Conservation (phyloP, 2,329 filamentous ascomycete species). For the Blastomyces silverae region DNA sequence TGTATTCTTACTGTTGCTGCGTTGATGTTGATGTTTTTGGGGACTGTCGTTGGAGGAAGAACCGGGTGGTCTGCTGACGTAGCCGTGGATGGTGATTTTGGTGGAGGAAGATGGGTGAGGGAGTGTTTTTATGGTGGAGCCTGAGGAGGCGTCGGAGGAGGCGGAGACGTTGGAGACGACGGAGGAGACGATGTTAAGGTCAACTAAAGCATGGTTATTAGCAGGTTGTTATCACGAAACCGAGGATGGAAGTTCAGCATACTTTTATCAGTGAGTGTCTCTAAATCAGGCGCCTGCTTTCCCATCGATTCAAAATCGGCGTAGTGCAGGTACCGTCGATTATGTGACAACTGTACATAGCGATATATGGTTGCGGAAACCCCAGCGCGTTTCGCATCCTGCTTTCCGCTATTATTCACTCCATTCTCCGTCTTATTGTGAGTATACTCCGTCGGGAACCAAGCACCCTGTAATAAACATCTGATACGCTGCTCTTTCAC, state of each 20-base stretch:
- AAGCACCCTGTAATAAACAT: conserved; percentile 78
- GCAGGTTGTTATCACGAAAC: background rate
- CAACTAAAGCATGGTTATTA: conserved; percentile 46
- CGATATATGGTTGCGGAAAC: conserved; percentile 58
- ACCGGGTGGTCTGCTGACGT: conserved; percentile 36
- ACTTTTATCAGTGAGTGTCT: conserved; percentile 67
- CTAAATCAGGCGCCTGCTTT: conserved; percentile 61
- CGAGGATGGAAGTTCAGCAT: conserved; percentile 25
- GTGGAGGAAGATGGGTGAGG: conserved; percentile 48
- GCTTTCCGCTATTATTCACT: conserved; percentile 36
- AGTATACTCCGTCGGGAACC: conserved; percentile 59
- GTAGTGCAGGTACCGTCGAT: conserved; percentile 83
- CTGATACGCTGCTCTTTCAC: conserved; percentile 94
- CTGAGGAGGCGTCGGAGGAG: conserved; percentile 46
- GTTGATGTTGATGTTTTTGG: conserved; percentile 28
- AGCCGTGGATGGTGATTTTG: conserved; percentile 87
- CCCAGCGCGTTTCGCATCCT: conserved; percentile 34
- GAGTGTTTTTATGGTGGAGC: conserved; percentile 43
- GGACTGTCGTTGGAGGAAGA: conserved; percentile 34
- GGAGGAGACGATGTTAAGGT: conserved; percentile 79
- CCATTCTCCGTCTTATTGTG: conserved; percentile 47
- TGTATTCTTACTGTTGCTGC: conserved; percentile 26
- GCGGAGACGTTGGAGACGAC: conserved; percentile 89
- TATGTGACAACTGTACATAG: conserved; percentile 83
- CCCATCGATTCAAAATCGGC: conserved; percentile 68